Base-by-base conservation (phyloP, 371 early-diverging fungal species). In the Mucor piriformis region DNA sequence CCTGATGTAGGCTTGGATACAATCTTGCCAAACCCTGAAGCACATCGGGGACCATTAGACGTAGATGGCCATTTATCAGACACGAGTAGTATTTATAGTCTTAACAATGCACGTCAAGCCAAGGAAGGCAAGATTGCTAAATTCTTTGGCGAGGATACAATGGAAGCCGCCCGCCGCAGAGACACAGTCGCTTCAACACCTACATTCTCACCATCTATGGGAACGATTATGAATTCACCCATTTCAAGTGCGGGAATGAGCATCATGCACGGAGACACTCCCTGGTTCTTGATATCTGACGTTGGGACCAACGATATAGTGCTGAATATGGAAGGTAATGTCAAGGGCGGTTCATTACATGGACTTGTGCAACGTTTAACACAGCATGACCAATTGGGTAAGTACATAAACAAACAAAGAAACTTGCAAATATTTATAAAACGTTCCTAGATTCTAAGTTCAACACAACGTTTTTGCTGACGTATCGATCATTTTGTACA, bases 281-380 rank as follows among this genome's bases (percentile, higher is more conserved):
- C 54, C 3, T 63, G 63, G 63, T 96, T 80, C 57, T 78, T 95
- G 25, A 70, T 72, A 10, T 81, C 90, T 54, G 94, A 94, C 70
- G 88, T 91, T 53, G 66, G 75, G 4, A 74, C 83, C 3, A 73
- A 80, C 21, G 93, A 92, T 32, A 81, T 97, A 44, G 65, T 91
- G 2, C 86, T 94, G 66, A 92, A 88, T 71, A 79, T 85, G 77
- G 96, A 97, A 51, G 92, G 90, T 3, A 83, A 88, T 58, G 94
- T 97, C 50, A 90, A 90, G 66, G 96, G 96, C 50, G 96, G 96
- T 21, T 93, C 95, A 2, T 68, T 95, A 13, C 63, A 74, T 6
- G 89, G 92, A 0, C 78, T 97, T 5, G 84, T 95, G 3, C 95
- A 95, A 76, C 79, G 93, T 20, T 76, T 96, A 63, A 96, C 96